phyloP scores from a whole-genome alignment of 495 filamentous ascomycete species.

The Clavariopsis aquatica region DNA sequence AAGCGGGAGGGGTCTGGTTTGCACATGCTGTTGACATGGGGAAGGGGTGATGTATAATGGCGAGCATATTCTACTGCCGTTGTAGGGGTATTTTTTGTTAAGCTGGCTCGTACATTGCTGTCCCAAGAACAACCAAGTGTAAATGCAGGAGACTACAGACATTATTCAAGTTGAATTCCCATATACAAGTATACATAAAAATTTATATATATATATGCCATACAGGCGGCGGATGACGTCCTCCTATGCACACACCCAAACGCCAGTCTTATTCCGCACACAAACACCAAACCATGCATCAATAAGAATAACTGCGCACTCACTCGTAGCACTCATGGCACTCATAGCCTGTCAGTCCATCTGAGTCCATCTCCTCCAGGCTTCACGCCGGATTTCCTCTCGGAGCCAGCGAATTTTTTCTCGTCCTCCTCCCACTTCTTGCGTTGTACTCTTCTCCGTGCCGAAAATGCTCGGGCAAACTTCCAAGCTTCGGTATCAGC shows the following conservation, averaged over 20 bases:
- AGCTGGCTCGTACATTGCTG: too few species aligned
- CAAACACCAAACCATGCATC: background rate
- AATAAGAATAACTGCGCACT: background rate
- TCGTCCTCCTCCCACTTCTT: slow-evolving; percentile 72
- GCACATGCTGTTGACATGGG: too few species aligned
- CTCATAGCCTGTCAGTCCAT: slow-evolving; percentile 26
- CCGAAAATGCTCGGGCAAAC: slow-evolving; percentile 75
- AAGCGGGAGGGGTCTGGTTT: too few species aligned
- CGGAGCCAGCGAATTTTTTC: slow-evolving; percentile 60
- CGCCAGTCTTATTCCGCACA: background rate
- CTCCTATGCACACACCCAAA: background rate
- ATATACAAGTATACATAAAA: too few species aligned
- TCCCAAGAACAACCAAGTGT: too few species aligned
- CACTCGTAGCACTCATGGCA: background rate
- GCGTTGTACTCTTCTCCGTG: slow-evolving; percentile 61
- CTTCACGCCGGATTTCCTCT: slow-evolving; percentile 45
- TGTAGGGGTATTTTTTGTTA: too few species aligned
- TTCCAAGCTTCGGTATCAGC: slow-evolving; percentile 92
- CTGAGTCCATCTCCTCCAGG: slow-evolving; percentile 36
- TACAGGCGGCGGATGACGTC: background rate
- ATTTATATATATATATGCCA: too few species aligned
- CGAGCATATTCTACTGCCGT: too few species aligned
- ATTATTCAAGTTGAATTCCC: too few species aligned
- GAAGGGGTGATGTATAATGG: too few species aligned
- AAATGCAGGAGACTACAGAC: too few species aligned